Conservation (phyloP, 768 basidiomycete species). For the Naganishia vaughanmartiniae region DNA sequence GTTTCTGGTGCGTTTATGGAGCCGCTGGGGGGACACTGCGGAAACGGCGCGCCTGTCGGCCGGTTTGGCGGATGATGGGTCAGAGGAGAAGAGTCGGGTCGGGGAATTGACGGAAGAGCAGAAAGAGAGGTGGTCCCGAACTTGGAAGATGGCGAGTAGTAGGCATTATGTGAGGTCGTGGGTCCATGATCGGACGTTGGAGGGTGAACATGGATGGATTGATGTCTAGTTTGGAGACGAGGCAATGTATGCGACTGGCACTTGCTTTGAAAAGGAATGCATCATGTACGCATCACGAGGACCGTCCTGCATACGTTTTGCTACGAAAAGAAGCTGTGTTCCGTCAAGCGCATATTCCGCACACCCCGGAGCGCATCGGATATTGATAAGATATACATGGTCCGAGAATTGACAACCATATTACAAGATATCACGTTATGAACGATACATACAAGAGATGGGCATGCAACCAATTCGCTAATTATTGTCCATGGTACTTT, state of each 20-base stretch:
- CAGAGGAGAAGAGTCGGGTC: background rate
- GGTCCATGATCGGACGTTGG: slow-evolving; percentile 48
- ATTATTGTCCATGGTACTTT: background rate
- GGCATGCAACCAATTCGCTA: too few species aligned
- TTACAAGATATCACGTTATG: too few species aligned
- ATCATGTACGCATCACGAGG: too few species aligned
- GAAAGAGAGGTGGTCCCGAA: slow-evolving; percentile 41
- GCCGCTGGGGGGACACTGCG: slow-evolving; percentile 40
- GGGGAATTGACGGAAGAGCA: background rate
- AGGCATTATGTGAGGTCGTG: slow-evolving; percentile 51
- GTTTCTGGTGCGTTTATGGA: slow-evolving; percentile 73
- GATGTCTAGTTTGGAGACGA: background rate
- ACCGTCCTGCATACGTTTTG: too few species aligned
- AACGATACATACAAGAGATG: too few species aligned
- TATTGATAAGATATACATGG: too few species aligned
- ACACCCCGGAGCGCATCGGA: too few species aligned
- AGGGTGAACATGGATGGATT: slow-evolving; percentile 19
- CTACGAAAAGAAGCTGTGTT: too few species aligned
- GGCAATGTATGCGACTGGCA: too few species aligned
- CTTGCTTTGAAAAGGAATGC: too few species aligned
- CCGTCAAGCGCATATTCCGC: too few species aligned
- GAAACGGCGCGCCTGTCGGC: background rate
- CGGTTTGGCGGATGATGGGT: background rate
- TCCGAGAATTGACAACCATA: too few species aligned
- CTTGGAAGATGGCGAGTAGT: slow-evolving; percentile 42